Evolutionary conservation across 2,329 filamentous ascomycete genomes (phyloP), one percentile per base, ranked within the genome.

Genomic region (Dothideomycetes sp.): DNA sequence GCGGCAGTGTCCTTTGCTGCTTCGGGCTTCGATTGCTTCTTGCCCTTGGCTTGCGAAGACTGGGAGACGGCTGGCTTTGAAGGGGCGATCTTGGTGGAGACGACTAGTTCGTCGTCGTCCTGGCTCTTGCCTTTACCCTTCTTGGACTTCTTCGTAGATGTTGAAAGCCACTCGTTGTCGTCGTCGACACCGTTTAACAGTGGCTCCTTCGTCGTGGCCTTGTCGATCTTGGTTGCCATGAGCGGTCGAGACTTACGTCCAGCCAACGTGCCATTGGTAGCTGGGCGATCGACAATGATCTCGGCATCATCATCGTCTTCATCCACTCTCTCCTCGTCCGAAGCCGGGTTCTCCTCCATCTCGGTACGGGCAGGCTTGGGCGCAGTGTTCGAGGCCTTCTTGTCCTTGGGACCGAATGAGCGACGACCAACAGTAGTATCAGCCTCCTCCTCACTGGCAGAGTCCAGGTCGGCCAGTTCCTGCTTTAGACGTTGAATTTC

Each of bases 401-500:
- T 64, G 16, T 49, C 47, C 29, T 53, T 55, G n/a, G 71, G 73
- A 17, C 81, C 83, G 51, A 79, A 89, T 36, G 72, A 73, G 46
- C 77, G 72, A 45, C 89, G 78, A 10, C 88, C 88, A 37, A 81
- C 64, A 44, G 81, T 68, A 3, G 64, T 61, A 35, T 72, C 70
- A 24, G 75, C 74, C 32, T 69, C 66, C 4, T 65, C 64, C n/a
- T 67, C 65, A 2, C 22, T 64, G 69, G 49, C 59, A 4, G 77
- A 79, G 19, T 79, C 78, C 31, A 74, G 73, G 2, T 70, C 71
- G 36, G 69, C 68, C 16, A 95, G 67, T 35, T 89, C 82, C 41
- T 77, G 75, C 36, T 79, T 73, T 36, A 95, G 49, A 5, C 49
- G 48, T 38, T 60, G 57, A 24, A 65, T 52, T 7, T 85, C 75